These are phyloP conservation scores for Ganoderma meredithae DNA, from an alignment of 1,284 basidiomycete species.

Conservation along the genomic window DNA sequence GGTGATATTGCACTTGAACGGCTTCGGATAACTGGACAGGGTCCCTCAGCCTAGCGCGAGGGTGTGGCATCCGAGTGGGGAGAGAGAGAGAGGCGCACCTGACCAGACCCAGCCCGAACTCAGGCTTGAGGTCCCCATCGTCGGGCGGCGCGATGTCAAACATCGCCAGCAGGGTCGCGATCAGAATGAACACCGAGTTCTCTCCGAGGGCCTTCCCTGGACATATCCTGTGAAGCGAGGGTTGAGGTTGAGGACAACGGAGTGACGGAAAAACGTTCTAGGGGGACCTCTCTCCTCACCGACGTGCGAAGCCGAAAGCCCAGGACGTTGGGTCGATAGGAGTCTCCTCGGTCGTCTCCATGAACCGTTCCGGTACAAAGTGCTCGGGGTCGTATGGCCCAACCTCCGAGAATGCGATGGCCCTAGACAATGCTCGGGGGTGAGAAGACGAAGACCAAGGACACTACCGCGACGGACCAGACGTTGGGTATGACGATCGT, in stretches of 20 bases:
- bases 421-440: slow-evolving; percentile 21
- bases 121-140: slow-evolving; percentile 16
- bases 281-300: too few relatives aligned
- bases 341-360: slow-evolving; percentile 15
- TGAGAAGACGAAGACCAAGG: not conserved
- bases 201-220: slow-evolving; percentile 38
- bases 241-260: too few relatives aligned
- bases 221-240: slow-evolving; percentile 31
- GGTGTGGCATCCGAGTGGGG: too few relatives aligned
- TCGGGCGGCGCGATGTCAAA: slow-evolving; percentile 34
- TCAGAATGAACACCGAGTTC: slow-evolving; percentile 36
- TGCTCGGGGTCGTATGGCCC: slow-evolving; percentile 33
- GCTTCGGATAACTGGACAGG: slow-evolving; percentile 24
- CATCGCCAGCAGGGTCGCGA: slow-evolving; percentile 32
- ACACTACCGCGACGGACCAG: slow-evolving; percentile 17
- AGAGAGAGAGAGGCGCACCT: slow-evolving; percentile 15
- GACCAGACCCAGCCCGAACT: slow-evolving; percentile 28
- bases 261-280: too few relatives aligned
- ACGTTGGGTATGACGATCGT: slow-evolving; percentile 32
- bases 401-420: slow-evolving; percentile 34
- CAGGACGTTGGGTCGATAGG: slow-evolving; percentile 24
- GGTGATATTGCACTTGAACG: slow-evolving; percentile 31
- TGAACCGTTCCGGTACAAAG: slow-evolving; percentile 40
- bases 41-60: too few relatives aligned
- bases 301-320: slow-evolving; percentile 35